These are phyloP conservation scores for Trypanosoma platydactyli DNA, from an alignment of 208 protist species.

Conservation along the genomic window DNA sequence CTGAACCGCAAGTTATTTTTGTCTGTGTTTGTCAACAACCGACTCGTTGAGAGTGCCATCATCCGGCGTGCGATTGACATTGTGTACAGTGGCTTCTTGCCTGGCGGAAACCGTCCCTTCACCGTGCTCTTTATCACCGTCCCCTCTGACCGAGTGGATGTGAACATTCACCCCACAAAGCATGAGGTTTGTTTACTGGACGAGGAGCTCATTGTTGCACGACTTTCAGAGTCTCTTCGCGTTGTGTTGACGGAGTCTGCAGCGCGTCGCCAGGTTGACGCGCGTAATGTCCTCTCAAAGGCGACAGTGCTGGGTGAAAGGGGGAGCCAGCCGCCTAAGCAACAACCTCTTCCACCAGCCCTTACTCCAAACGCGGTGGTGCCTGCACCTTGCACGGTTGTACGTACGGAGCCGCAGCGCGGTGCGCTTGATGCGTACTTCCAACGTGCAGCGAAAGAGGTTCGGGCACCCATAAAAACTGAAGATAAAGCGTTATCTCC, in stretches of 20 bases:
- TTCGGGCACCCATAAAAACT: not conserved
- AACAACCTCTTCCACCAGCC: not conserved
- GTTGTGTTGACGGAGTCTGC: constrained; percentile 62
- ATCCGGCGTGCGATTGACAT: constrained; percentile 89
- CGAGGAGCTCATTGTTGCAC: constrained; percentile 72
- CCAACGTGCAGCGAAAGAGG: not conserved
- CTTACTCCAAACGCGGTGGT: constrained; percentile 18
- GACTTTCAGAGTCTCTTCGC: constrained; percentile 53
- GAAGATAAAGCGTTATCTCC: not conserved
- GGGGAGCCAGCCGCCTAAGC: not conserved
- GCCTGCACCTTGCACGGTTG: constrained; percentile 63
- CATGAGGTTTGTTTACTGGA: constrained; percentile 90
- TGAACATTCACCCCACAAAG: constrained; percentile 99
- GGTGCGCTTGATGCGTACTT: constrained; percentile 78
- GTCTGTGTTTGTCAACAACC: constrained; percentile 88
- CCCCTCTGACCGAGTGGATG: constrained; percentile 93
- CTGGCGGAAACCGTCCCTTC: constrained; percentile 90
- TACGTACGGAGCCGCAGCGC: constrained; percentile 75
- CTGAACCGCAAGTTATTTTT: constrained; percentile 59
- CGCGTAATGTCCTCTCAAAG: constrained; percentile 26
- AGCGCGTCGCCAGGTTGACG: constrained; percentile 59
- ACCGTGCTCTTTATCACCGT: constrained; percentile 94
- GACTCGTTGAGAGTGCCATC: constrained; percentile 69
- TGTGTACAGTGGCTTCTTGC: constrained; percentile 91
- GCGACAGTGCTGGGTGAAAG: constrained; percentile 27